Conservation (phyloP, 768 basidiomycete species). For the Phylloporus scabripes region DNA sequence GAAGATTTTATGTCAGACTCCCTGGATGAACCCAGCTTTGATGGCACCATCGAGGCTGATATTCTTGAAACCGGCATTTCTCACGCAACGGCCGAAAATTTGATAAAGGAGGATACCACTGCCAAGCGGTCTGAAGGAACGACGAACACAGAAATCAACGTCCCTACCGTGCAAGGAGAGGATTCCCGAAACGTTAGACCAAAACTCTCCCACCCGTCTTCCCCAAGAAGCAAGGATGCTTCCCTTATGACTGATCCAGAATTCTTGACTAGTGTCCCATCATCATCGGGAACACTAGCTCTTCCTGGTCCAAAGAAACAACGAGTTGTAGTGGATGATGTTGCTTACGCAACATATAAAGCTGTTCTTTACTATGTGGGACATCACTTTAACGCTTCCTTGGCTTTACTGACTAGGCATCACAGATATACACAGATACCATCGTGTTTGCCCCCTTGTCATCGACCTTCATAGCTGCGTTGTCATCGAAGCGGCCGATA, state of each 20-base stretch:
- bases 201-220: slow-evolving; percentile 37
- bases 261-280: neutral
- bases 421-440: slow-evolving; percentile 76
- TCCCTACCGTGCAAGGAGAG: slow-evolving; percentile 6
- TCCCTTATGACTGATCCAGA: slow-evolving; percentile 16
- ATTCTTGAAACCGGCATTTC: slow-evolving; percentile 4
- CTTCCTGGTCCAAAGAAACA: slow-evolving; percentile 46
- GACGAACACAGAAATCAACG: neutral
- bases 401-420: slow-evolving; percentile 3
- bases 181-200: slow-evolving; percentile 27
- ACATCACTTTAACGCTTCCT: neutral
- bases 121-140: slow-evolving; percentile 2
- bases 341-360: slow-evolving; percentile 57
- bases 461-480: slow-evolving; percentile 48
- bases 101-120: slow-evolving; percentile 4
- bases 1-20: slow-evolving; percentile 38
- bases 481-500: slow-evolving; percentile 16
- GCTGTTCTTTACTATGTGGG: slow-evolving; percentile 75
- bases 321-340: slow-evolving; percentile 50
- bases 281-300: neutral
- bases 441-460: slow-evolving; percentile 82
- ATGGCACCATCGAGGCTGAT: slow-evolving; percentile 24
- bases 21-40: slow-evolving; percentile 30
- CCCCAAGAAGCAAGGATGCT: slow-evolving; percentile 29
- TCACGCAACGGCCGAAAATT: neutral